These are phyloP conservation scores for Epichloe baconii DNA, from an alignment of 2,329 filamentous ascomycete genomes.

Conservation along the genomic window DNA sequence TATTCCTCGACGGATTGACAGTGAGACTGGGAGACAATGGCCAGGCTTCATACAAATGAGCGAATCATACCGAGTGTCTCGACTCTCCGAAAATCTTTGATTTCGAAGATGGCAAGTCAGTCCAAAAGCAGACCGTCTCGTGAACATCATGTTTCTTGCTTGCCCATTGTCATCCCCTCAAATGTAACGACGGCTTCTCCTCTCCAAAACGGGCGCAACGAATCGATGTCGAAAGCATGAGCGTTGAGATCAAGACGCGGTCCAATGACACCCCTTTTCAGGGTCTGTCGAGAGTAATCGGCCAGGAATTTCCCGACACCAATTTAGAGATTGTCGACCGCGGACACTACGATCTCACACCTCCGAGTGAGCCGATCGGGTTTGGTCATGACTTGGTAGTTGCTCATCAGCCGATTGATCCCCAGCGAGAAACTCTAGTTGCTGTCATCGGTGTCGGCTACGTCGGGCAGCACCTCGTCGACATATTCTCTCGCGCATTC, in stretches of 20 bases:
- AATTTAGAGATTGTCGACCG: constrained; percentile 8
- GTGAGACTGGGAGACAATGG: background rate
- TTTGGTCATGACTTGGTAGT: constrained; percentile 8
- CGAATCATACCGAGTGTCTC: background rate
- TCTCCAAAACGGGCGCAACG: background rate
- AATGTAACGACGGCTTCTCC: background rate
- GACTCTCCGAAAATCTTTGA: too few relatives aligned
- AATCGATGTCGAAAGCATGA: background rate
- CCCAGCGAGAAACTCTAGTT: constrained; percentile 20
- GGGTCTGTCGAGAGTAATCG: background rate
- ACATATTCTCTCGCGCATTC: constrained; percentile 27
- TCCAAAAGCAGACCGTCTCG: background rate
- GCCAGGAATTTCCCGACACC: background rate
- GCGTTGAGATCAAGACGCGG: background rate
- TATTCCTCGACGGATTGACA: background rate
- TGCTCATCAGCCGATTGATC: constrained; percentile 3
- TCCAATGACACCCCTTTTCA: background rate
- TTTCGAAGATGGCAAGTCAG: background rate
- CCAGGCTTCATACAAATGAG: background rate
- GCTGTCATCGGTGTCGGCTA: constrained; percentile 41
- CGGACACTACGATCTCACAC: constrained; percentile 22
- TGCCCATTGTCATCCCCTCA: background rate
- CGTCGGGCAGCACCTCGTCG: constrained; percentile 36
- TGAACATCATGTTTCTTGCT: background rate
- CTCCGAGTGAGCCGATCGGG: constrained; percentile 19